Evolutionary conservation across 768 basidiomycete species (phyloP), one percentile per base, ranked within the genome.

Genomic region (Daedaleopsis nitida): DNA sequence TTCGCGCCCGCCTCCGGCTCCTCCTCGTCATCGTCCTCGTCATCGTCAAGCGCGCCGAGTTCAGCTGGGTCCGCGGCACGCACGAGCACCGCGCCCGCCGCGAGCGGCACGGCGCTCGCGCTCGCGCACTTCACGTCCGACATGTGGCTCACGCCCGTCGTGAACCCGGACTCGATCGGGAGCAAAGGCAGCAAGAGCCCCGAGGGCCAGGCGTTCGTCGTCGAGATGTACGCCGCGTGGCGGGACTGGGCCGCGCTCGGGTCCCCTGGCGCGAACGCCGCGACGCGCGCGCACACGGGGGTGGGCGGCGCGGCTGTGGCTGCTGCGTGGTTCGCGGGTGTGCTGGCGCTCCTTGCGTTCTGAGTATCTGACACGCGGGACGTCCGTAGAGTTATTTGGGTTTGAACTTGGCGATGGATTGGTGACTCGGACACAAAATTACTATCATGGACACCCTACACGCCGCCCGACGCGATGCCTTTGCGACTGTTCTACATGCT

Each of bases 181-280:
- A 12, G 63, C 1, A 59, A 82, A 60, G 87, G 89, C 0, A 59
- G 72, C 0, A 21, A 83, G 19, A 90, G 88, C 60, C 83, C 93
- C 1, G 94, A 96, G 72, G 86, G 80, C 0, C 81, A 95, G 75
- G 90, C 89, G 8, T 96, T 96, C 72, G 83, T 90, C 12, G 71
- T 95, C 6, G 80, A 86, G 68, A 79, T 94, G 74, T 80, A 92
- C 59, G 82, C 90, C 0, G 89, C 89, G 5, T 91, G 86, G 80
- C 76, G 80, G 47, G 92, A 93, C 65, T 94, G 92, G 91, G 79
- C 81, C 1, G 76, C 74, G 0, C 80, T 70, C 32, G 88, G 89
- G 0, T 74, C 81, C 4, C 74, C 77, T 27, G 86, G 87, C 8
- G 75, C 72, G n/a, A 86, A 81, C 67, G 73, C 61, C 19, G 78